Conservation (phyloP, 345 rosid species). For the Cardamine occulta region DNA sequence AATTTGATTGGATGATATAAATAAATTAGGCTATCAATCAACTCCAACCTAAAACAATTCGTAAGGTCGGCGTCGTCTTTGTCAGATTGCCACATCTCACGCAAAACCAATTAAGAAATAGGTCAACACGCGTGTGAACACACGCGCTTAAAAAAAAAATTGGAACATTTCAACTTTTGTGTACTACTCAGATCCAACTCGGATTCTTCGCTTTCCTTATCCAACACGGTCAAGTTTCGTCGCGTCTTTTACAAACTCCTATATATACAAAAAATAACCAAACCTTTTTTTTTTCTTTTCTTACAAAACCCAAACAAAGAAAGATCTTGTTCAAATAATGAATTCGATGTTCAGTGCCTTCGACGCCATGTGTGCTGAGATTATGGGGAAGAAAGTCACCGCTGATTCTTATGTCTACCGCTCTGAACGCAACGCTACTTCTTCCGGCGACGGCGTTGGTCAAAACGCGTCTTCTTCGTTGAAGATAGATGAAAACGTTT, state of each 20-base stretch:
- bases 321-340: slow-evolving; percentile 42
- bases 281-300: not conserved
- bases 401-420: slow-evolving; percentile 34
- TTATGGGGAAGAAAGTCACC: slow-evolving; percentile 50
- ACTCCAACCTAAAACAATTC: slow-evolving; percentile 18
- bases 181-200: slow-evolving; percentile 31
- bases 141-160: slow-evolving; percentile 1
- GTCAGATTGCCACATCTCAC: slow-evolving; percentile 27
- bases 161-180: slow-evolving; percentile 35
- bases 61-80: slow-evolving; percentile 24
- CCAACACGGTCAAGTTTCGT: slow-evolving; percentile 42
- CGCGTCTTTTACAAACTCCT: slow-evolving; percentile 36
- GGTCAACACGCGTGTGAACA: slow-evolving; percentile 6
- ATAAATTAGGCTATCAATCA: slow-evolving; percentile 17
- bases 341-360: slow-evolving; percentile 81
- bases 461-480: slow-evolving; percentile 10
- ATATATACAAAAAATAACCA: not conserved
- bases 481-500: slow-evolving; percentile 33
- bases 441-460: slow-evolving; percentile 6
- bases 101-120: slow-evolving; percentile 26
- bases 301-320: not conserved
- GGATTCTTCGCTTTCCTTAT: slow-evolving; percentile 38
- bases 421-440: slow-evolving; percentile 34
- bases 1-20: slow-evolving; percentile 1
- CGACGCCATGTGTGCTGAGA: slow-evolving; percentile 66